A percentile compares a stretch with the other conserved stretches of the same genome.
These are phyloP conservation scores for Viola pubescens DNA, from an alignment of 441 rosid genomes.

Conservation along the genomic window DNA sequence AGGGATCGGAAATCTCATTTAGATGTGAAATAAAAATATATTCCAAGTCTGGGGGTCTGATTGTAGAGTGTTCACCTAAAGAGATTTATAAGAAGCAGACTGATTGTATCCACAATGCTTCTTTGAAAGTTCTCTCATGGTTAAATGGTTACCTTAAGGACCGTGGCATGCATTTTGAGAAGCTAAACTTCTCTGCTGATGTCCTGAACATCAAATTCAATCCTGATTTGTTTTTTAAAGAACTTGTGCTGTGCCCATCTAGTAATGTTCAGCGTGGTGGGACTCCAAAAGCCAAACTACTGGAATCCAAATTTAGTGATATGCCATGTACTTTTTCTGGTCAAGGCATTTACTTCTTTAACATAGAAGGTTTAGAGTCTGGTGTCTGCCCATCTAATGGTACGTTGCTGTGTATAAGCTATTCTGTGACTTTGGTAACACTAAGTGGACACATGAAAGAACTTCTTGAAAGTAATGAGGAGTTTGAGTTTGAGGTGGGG, in stretches of 20 bases:
- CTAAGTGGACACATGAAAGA: conserved; percentile 40
- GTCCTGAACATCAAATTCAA: conserved; percentile 32
- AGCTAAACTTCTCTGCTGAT: conserved; percentile 34
- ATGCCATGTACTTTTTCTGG: conserved; percentile 24
- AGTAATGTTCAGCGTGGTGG: conserved; percentile 18
- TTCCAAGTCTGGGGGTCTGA: conserved; percentile 54
- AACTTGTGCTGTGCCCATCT: conserved; percentile 30
- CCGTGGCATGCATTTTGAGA: conserved; percentile 33
- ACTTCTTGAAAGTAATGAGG: conserved; percentile 74
- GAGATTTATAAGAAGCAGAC: conserved; percentile 57
- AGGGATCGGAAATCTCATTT: conserved; percentile 31
- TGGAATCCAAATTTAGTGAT: conserved; percentile 16
- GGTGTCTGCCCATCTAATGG: conserved; percentile 52
- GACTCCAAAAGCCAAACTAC: conserved; percentile 22
- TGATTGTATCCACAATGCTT: conserved; percentile 68
- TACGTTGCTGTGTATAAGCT: conserved; percentile 47
- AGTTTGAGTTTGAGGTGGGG: conserved; percentile 89
- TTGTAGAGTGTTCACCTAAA: conserved; percentile 58
- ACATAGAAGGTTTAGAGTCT: conserved; percentile 52
- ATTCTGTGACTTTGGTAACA: conserved; percentile 49
- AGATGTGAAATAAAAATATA: conserved; percentile 63
- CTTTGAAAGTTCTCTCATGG: conserved; percentile 71
- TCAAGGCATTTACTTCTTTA: conserved; percentile 23
- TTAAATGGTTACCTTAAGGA: conserved; percentile 54
- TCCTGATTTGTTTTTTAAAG: conserved; percentile 33